Evolutionary conservation across 352 stramenopile genomes (phyloP), one percentile per base, ranked within the genome.

Genomic region (Globisporangium splendens): DNA sequence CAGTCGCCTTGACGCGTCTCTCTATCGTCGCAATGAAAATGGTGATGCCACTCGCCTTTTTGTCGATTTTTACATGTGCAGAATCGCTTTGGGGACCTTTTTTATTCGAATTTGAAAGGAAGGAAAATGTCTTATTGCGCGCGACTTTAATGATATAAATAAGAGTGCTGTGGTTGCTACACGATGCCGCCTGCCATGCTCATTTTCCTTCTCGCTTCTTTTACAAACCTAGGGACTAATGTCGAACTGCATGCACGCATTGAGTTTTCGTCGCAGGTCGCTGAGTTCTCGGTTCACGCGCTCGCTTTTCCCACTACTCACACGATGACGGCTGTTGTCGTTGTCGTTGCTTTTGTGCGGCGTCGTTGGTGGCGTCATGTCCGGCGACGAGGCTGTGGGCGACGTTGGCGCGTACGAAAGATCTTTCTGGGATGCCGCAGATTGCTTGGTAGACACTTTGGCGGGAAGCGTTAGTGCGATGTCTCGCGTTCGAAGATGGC

Each of bases 211-310:
- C 3, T 35, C 28, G 5, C 10, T 8, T 8, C 47, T 11, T 22
- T 17, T 39, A 17, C 46, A 18, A 12, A 3, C 33, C 59, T 42
- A 66, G 12, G 41, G 39, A 3, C 46, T 46, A 15, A 41, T 18
- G 43, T 20, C 47, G 31, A 60, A 48, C 39, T 54, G 53, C 68
- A 88, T 79, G 50, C 78, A 89, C 8, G 78, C 80, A 41, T 86
- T 75, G 41, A 88, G 65, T 46, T 88, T 88, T 17, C 65, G 61
- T 60, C 80, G 77, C 39, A 91, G 51, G 3, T 63, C 66, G 22
- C 50, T 75, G 12, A 91, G 66, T 46, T 91, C 80, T 1, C 72
- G 74, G 38, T 87, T 66, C 11, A 89, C 56, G 4, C 80, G 73
- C 2, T 61, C 47, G 66, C 70, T 82, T 13, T 41, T 35, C 18